phyloP scores from a whole-genome alignment of 2,329 filamentous ascomycete genomes.

The Alternaria gansuensis region DNA sequence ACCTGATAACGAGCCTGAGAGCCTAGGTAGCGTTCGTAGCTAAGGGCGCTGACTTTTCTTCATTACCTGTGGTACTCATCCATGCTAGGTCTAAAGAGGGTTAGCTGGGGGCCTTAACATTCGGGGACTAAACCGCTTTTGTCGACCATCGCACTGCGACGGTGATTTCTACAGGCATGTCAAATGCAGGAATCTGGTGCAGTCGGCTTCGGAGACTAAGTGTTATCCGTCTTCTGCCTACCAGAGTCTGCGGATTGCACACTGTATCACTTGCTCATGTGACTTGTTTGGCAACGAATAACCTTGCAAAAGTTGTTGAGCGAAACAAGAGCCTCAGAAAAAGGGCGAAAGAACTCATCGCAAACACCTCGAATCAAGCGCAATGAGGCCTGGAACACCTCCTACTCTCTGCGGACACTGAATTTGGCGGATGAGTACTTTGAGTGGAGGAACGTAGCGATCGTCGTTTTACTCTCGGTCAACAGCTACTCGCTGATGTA shows the following conservation, averaged over 20 bases:
- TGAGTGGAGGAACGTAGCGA: conserved; percentile 71
- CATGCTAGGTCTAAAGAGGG: neutral
- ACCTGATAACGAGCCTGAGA: neutral
- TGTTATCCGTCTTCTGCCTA: neutral
- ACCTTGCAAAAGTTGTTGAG: neutral
- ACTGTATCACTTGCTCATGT: neutral
- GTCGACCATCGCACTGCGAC: neutral
- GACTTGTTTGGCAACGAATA: neutral
- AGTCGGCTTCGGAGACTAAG: conserved; percentile 2
- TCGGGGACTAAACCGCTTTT: conserved; percentile 6
- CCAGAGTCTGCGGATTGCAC: neutral
- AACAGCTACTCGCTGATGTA: conserved; percentile 63
- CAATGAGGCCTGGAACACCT: no score
- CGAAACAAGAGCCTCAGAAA: neutral
- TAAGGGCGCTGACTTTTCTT: neutral
- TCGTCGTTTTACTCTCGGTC: conserved; percentile 65
- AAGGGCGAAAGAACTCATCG: neutral
- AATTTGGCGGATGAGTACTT: conserved; percentile 70
- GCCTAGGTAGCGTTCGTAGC: neutral
- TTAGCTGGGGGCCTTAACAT: conserved; percentile 1
- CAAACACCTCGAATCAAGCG: no score
- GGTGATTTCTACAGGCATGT: neutral
- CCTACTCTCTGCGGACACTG: conserved; percentile 64
- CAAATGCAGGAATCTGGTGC: neutral
- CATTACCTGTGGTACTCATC: neutral